phyloP scores from a whole-genome alignment of 2,329 filamentous ascomycete species.

The Verticillium alfalfae region DNA sequence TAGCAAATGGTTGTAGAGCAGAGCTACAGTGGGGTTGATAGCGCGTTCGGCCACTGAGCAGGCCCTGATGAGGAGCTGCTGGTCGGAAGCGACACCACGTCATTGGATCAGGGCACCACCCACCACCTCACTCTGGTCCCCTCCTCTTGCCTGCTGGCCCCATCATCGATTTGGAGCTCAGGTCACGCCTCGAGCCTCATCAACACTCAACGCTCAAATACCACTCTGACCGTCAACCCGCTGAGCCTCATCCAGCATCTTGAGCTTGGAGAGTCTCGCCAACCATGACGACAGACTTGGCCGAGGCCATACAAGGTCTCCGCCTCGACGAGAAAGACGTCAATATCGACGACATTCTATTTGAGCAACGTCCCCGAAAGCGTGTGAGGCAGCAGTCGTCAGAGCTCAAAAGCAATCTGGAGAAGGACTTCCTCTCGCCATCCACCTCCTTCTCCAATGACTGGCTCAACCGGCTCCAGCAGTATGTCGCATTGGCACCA shows the following conservation, averaged over 20 bases:
- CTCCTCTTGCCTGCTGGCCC: neutral
- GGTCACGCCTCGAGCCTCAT: neutral
- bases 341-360: constrained; percentile 53
- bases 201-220: neutral
- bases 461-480: constrained; percentile 87
- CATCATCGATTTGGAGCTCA: neutral
- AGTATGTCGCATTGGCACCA: constrained; percentile 34
- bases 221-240: neutral
- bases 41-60: neutral
- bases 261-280: neutral
- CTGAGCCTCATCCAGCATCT: neutral
- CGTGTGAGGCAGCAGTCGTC: constrained; percentile 46
- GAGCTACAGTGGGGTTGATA: neutral
- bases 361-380: constrained; percentile 35
- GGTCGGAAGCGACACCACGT: neutral
- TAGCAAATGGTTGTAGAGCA: neutral
- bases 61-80: neutral
- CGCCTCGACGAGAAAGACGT: constrained; percentile 5
- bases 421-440: constrained; percentile 72
- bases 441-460: constrained; percentile 72
- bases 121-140: neutral
- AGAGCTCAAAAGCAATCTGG: constrained; percentile 65
- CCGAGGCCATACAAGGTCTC: constrained; percentile 7
- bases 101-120: neutral
- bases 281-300: constrained; percentile 9